These are phyloP conservation scores for Crithidia brevicula DNA, from an alignment of 208 protist genomes.

Conservation along the genomic window DNA sequence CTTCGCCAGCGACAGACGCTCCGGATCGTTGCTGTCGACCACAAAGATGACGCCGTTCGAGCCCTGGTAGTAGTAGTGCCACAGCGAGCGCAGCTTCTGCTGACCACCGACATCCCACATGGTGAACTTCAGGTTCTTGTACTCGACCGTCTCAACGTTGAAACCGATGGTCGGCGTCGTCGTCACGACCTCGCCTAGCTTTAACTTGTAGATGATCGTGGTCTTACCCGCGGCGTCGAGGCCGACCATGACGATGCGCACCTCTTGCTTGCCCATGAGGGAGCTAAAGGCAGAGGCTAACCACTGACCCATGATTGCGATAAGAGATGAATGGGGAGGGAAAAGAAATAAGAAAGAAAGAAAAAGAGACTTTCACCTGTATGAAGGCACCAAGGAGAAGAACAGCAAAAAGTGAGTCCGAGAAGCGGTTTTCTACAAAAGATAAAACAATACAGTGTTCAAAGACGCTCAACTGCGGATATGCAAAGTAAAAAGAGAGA, in stretches of 20 bases:
- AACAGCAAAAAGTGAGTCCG: constrained; percentile 1
- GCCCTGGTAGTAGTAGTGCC: constrained; percentile 98
- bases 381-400: no score
- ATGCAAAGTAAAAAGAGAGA: no score
- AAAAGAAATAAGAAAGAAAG: background rate
- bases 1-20: constrained; percentile 90
- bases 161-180: constrained; percentile 98
- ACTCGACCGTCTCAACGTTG: constrained; percentile 98
- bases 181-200: constrained; percentile 95
- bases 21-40: constrained; percentile 96
- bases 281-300: constrained; percentile 57
- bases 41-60: constrained; percentile 98
- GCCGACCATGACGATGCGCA: constrained; percentile 97
- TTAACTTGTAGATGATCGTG: constrained; percentile 98
- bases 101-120: constrained; percentile 98
- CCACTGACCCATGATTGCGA: constrained; percentile 37
- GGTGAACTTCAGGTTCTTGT: constrained; percentile 97
- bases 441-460: no score
- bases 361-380: no score
- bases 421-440: no score
- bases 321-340: background rate
- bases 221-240: constrained; percentile 98
- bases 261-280: constrained; percentile 96
- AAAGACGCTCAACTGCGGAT: no score
- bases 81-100: constrained; percentile 96